A percentile compares a stretch with the other conserved stretches of the same genome.
These are phyloP conservation scores for Talaromyces sp. DNA, from an alignment of 2,329 filamentous ascomycete genomes.

Conservation along the genomic window DNA sequence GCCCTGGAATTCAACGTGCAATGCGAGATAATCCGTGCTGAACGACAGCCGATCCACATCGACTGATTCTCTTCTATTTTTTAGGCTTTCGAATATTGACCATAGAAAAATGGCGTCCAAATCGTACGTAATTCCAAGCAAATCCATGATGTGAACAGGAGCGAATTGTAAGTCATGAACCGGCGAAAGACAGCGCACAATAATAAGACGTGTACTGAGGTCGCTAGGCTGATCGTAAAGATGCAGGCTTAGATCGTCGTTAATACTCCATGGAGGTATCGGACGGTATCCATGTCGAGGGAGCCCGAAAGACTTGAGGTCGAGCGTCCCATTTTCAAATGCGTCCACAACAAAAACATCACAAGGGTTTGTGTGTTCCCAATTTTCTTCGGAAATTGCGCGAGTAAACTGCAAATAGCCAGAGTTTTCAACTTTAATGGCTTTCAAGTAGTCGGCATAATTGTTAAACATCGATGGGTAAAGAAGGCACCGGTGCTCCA, in stretches of 20 bases:
- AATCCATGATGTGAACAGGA: neutral
- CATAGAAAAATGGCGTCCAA: neutral
- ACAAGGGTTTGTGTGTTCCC: neutral
- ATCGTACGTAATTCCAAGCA: neutral
- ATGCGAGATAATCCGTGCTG: neutral
- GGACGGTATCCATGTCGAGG: neutral
- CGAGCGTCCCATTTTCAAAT: neutral
- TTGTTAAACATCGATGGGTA: neutral
- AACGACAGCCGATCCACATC: neutral
- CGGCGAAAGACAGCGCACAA: neutral
- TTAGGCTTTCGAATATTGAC: neutral
- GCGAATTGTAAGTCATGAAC: neutral
- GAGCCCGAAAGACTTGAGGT: neutral
- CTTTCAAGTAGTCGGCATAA: neutral
- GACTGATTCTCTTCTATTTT: neutral
- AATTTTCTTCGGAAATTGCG: neutral
- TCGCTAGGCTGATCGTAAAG: too few species aligned
- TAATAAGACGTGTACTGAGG: neutral
- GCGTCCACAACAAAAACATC: neutral
- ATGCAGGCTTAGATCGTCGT: too few species aligned
- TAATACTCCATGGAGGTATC: neutral
- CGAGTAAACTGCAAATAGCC: neutral
- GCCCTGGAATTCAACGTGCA: neutral
- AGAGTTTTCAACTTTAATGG: neutral
- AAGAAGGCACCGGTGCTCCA: neutral